Conservation (phyloP, 2,329 filamentous ascomycete genomes). For the Magnaporthales sp. region DNA sequence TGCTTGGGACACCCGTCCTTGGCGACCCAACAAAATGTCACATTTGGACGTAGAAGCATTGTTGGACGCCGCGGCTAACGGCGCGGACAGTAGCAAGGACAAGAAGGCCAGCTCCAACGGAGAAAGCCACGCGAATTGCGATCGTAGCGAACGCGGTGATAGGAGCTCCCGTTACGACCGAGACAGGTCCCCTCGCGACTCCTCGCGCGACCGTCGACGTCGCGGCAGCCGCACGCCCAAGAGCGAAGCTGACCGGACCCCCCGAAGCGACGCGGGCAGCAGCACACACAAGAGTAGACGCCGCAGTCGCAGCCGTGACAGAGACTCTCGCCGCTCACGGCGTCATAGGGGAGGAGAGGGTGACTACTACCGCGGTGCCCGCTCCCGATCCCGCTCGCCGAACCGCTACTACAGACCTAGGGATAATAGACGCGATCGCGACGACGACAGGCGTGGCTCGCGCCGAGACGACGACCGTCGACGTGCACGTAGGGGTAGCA, state of each 20-base stretch:
- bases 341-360: slow-evolving; percentile 62
- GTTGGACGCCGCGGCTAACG: slow-evolving; percentile 69
- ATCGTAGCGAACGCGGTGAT: slow-evolving; percentile 37
- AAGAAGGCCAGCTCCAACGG: slow-evolving; percentile 42
- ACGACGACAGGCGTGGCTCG: slow-evolving; percentile 28
- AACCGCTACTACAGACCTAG: slow-evolving; percentile 48
- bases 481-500: slow-evolving; percentile 18
- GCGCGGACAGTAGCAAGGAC: slow-evolving; percentile 38
- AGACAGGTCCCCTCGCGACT: slow-evolving; percentile 12
- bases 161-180: slow-evolving; percentile 14
- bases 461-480: slow-evolving; percentile 40
- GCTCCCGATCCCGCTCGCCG: slow-evolving; percentile 69
- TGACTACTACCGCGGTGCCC: slow-evolving; percentile 61
- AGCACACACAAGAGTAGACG: slow-evolving; percentile 33
- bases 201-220: slow-evolving; percentile 31
- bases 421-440: slow-evolving; percentile 34
- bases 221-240: slow-evolving; percentile 20
- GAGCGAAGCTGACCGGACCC: slow-evolving; percentile 49
- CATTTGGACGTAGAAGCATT: slow-evolving; percentile 80
- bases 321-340: slow-evolving; percentile 64
- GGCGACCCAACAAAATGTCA: slow-evolving; percentile 38
- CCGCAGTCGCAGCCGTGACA: slow-evolving; percentile 70
- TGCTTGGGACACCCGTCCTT: not conserved
- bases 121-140: slow-evolving; percentile 45
- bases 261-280: slow-evolving; percentile 51